phyloP scores from a whole-genome alignment of 2,329 filamentous ascomycete genomes.

The Coleophoma cylindrospora region DNA sequence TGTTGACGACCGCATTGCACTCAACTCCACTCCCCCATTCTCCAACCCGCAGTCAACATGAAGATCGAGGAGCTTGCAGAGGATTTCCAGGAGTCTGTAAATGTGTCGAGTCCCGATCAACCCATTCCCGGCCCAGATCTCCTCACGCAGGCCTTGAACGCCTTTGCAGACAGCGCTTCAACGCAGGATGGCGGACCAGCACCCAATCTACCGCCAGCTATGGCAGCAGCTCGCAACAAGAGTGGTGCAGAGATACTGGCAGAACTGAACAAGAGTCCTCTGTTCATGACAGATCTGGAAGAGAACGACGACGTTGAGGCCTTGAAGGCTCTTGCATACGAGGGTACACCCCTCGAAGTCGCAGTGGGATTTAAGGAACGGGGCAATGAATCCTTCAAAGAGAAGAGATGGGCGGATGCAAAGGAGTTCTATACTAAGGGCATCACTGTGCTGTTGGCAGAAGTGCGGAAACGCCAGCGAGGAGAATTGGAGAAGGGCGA shows the following conservation, averaged over 20 bases:
- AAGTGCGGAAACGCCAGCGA: constrained; percentile 50
- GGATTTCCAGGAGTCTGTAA: constrained; percentile 9
- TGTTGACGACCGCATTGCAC: neutral
- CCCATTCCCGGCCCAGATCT: constrained; percentile 14
- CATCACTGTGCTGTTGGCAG: constrained; percentile 63
- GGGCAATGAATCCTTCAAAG: constrained; percentile 82
- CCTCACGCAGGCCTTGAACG: constrained; percentile 21
- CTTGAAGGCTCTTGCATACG: constrained; percentile 84
- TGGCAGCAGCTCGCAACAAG: constrained; percentile 51
- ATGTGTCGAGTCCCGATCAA: constrained; percentile 9
- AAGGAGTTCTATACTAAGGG: constrained; percentile 90
- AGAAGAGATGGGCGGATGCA: constrained; percentile 72
- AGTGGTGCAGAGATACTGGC: constrained; percentile 54
- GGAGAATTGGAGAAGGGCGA: constrained; percentile 32
- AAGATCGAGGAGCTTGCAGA: constrained; percentile 22
- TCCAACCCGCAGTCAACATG: constrained; percentile 13
- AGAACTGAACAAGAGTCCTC: constrained; percentile 66
- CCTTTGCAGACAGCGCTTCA: constrained; percentile 4
- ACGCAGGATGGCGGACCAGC: constrained; percentile 14
- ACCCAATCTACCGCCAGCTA: constrained; percentile 46
- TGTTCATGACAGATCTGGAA: constrained; percentile 94
- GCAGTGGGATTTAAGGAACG: constrained; percentile 82
- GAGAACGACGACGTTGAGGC: constrained; percentile 84
- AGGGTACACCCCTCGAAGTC: constrained; percentile 83
- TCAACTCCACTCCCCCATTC: constrained; percentile 1